A percentile compares a stretch with the other conserved stretches of the same genome.
These are phyloP conservation scores for Dissophora ornata DNA, from an alignment of 192 early-diverging fungal species.

Conservation along the genomic window DNA sequence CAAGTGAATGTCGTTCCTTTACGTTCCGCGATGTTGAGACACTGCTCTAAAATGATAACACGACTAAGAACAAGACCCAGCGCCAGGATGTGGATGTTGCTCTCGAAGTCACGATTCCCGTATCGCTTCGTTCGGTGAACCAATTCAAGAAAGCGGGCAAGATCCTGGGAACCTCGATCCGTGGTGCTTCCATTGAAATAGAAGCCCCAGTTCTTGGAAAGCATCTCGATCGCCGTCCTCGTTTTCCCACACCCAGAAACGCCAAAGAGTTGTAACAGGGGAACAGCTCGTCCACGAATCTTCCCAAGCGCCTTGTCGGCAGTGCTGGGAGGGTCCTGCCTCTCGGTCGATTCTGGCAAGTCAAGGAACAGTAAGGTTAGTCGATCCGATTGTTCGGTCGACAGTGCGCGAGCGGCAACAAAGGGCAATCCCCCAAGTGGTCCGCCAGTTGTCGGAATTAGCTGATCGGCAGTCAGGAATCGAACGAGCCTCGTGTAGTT, in stretches of 20 bases:
- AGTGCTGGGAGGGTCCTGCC: constrained; percentile 27
- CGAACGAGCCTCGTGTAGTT: constrained; percentile 15
- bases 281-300: constrained; percentile 14
- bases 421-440: constrained; percentile 9
- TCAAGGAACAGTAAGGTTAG: constrained; percentile 41
- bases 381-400: not conserved
- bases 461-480: constrained; percentile 2
- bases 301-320: constrained; percentile 21
- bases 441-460: constrained; percentile 26
- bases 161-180: constrained; percentile 26
- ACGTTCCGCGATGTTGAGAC: constrained; percentile 22
- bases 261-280: constrained; percentile 11
- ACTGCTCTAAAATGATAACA: constrained; percentile 17
- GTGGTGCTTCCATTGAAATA: constrained; percentile 29
- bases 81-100: constrained; percentile 25
- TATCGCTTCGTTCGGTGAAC: constrained; percentile 10
- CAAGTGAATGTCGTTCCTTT: constrained; percentile 27
- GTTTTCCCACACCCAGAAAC: constrained; percentile 47
- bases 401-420: not conserved
- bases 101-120: not conserved
- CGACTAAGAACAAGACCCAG: constrained; percentile 25
- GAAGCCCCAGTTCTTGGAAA: constrained; percentile 39
- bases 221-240: constrained; percentile 28
- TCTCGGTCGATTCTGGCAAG: constrained; percentile 20
- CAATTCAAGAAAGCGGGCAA: constrained; percentile 2